Conservation (phyloP, 495 filamentous ascomycete genomes). For the Lentithecium fluviatile region DNA sequence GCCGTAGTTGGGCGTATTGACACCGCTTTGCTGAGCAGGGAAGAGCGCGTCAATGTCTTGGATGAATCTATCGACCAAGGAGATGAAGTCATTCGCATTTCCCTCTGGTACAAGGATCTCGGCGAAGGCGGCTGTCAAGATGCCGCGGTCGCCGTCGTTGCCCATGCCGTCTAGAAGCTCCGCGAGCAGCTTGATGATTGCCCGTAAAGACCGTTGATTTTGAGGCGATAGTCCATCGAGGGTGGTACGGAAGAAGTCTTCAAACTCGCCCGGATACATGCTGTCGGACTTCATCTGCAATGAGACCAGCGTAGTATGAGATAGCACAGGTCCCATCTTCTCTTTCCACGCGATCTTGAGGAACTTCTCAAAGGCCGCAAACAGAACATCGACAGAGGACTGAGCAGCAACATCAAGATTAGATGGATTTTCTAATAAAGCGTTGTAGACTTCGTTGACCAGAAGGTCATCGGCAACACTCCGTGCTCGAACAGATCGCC, state of each 20-base stretch:
- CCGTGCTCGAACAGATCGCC: constrained; percentile 67
- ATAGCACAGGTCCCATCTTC: constrained; percentile 80
- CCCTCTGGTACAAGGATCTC: constrained; percentile 80
- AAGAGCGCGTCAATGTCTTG: constrained; percentile 90
- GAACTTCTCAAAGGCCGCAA: constrained; percentile 93
- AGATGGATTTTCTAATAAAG: constrained; percentile 74
- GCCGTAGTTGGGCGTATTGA: constrained; percentile 43
- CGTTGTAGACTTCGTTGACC: constrained; percentile 90
- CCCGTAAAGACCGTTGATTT: constrained; percentile 83
- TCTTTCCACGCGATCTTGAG: constrained; percentile 83
- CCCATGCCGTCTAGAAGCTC: constrained; percentile 90
- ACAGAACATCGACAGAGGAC: constrained; percentile 81
- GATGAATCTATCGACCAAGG: constrained; percentile 84
- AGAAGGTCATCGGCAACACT: constrained; percentile 70
- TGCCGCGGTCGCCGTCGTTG: constrained; percentile 89
- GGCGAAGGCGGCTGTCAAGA: constrained; percentile 84
- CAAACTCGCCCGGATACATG: constrained; percentile 73
- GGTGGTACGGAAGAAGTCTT: constrained; percentile 74
- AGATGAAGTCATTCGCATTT: constrained; percentile 79
- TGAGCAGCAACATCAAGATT: constrained; percentile 72
- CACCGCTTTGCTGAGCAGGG: constrained; percentile 54
- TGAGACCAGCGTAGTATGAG: constrained; percentile 58
- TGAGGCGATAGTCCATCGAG: constrained; percentile 83
- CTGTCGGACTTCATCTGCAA: constrained; percentile 75
- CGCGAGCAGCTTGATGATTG: constrained; percentile 78